phyloP scores from a whole-genome alignment of 345 rosid species.

The Citrus maxima region DNA sequence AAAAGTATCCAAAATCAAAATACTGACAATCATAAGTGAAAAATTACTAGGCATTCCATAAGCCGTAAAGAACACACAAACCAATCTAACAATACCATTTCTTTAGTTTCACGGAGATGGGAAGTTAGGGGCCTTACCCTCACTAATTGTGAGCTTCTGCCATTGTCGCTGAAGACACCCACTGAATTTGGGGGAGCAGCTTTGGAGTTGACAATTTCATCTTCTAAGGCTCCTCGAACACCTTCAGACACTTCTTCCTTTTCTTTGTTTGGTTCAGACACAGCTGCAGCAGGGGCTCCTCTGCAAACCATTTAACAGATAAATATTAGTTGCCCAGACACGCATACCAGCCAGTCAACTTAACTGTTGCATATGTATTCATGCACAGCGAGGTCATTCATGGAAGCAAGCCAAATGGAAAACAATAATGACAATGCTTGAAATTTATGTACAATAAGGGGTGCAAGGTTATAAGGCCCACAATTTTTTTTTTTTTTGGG shows the following conservation, averaged over 20 bases:
- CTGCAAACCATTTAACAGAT: conserved; percentile 29
- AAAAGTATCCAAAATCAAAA: neutral
- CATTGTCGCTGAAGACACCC: conserved; percentile 53
- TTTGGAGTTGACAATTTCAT: conserved; percentile 27
- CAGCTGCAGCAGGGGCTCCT: conserved; percentile 30
- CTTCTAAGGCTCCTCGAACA: conserved; percentile 31
- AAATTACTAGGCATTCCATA: neutral
- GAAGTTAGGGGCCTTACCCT: conserved; percentile 43
- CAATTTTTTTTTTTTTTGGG: neutral
- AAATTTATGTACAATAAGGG: neutral
- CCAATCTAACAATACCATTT: neutral
- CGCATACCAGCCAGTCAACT: neutral
- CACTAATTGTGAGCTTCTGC: conserved; percentile 42
- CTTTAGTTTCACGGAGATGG: neutral
- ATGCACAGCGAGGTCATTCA: too few relatives aligned
- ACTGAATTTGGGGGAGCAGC: conserved; percentile 39
- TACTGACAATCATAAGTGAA: neutral
- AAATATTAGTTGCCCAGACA: neutral
- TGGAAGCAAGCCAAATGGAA: neutral
- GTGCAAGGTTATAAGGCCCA: neutral
- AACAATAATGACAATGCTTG: neutral
- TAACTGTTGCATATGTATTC: neutral
- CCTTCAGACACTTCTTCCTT: conserved; percentile 33
- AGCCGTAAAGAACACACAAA: too few relatives aligned
- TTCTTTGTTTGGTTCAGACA: conserved; percentile 22